Percentiles rank a stretch among this genome's conserved stretches.
These are phyloP conservation scores for Neofusicoccum laricinum DNA, from an alignment of 2,329 filamentous ascomycete species.

Conservation along the genomic window DNA sequence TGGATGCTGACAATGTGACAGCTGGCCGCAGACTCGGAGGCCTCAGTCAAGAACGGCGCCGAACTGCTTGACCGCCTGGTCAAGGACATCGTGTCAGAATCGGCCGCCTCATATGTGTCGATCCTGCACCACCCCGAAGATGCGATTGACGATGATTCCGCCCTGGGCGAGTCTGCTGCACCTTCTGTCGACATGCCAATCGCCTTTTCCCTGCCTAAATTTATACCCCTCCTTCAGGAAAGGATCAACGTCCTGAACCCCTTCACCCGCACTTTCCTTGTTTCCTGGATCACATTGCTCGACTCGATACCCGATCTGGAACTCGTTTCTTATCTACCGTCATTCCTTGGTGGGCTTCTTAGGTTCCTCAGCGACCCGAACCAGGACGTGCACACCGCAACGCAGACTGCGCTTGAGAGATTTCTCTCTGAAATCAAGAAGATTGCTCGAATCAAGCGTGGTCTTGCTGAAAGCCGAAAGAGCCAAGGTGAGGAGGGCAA, in stretches of 20 bases:
- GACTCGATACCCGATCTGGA: slow-evolving; percentile 97
- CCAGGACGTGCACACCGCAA: slow-evolving; percentile 89
- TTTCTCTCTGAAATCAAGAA: slow-evolving; percentile 93
- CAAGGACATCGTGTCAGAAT: slow-evolving; percentile 95
- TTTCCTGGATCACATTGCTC: slow-evolving; percentile 91
- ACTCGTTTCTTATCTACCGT: slow-evolving; percentile 85
- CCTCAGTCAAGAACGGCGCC: slow-evolving; percentile 97
- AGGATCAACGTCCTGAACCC: slow-evolving; percentile 92
- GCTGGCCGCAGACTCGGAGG: slow-evolving; percentile 92
- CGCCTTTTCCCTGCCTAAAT: slow-evolving; percentile 85
- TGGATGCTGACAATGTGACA: slow-evolving; percentile 39
- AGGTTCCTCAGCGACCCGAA: slow-evolving; percentile 92
- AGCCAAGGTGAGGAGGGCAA: slow-evolving; percentile 63
- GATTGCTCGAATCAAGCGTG: slow-evolving; percentile 88
- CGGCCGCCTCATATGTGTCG: slow-evolving; percentile 90
- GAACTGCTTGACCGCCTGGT: slow-evolving; percentile 91
- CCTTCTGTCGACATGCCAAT: slow-evolving; percentile 58
- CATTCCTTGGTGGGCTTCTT: slow-evolving; percentile 84
- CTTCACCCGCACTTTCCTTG: slow-evolving; percentile 90
- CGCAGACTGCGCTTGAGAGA: slow-evolving; percentile 81
- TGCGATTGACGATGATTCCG: slow-evolving; percentile 44
- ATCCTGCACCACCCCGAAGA: slow-evolving; percentile 67
- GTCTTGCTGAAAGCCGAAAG: slow-evolving; percentile 81
- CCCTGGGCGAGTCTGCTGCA: slow-evolving; percentile 21
- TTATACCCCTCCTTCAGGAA: slow-evolving; percentile 91